phyloP scores from a whole-genome alignment of 2,329 filamentous ascomycete species.

The Trichoderma sp. region DNA sequence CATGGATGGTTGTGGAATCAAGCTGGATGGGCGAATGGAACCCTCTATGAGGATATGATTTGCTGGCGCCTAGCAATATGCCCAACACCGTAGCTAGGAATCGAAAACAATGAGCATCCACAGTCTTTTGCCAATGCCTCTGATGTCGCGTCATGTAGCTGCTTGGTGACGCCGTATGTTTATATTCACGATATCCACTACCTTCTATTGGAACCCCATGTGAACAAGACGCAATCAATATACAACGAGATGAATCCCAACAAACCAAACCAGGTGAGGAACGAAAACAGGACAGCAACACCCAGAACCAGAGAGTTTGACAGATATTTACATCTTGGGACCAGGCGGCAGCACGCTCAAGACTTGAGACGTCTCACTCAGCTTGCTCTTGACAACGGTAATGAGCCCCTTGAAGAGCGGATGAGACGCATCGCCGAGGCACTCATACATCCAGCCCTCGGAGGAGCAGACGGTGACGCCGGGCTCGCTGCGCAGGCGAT shows the following conservation, averaged over 20 bases:
- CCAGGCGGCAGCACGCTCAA: slow-evolving; percentile 63
- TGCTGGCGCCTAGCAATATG: neutral
- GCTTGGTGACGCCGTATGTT: neutral
- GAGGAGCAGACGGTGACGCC: slow-evolving; percentile 81
- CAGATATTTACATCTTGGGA: slow-evolving; percentile 54
- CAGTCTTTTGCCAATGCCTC: neutral
- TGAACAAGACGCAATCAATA: neutral
- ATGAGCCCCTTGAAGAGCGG: slow-evolving; percentile 74
- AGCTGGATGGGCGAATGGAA: neutral
- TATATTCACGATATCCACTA: neutral
- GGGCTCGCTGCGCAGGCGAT: slow-evolving; percentile 67
- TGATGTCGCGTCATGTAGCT: neutral
- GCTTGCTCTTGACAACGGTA: slow-evolving; percentile 75
- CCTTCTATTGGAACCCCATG: neutral
- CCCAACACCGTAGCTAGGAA: slow-evolving; percentile 15
- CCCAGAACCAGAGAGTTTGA: too few relatives aligned
- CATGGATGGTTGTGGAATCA: neutral
- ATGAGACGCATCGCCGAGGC: slow-evolving; percentile 77
- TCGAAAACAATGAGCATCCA: neutral
- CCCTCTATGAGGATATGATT: neutral
- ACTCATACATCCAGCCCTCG: slow-evolving; percentile 89
- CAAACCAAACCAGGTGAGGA: neutral
- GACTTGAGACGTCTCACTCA: slow-evolving; percentile 68
- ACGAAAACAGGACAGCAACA: neutral
- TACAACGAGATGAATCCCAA: neutral